phyloP scores from a whole-genome alignment of 768 basidiomycete species.

The Suillus fuscotomentosus region DNA sequence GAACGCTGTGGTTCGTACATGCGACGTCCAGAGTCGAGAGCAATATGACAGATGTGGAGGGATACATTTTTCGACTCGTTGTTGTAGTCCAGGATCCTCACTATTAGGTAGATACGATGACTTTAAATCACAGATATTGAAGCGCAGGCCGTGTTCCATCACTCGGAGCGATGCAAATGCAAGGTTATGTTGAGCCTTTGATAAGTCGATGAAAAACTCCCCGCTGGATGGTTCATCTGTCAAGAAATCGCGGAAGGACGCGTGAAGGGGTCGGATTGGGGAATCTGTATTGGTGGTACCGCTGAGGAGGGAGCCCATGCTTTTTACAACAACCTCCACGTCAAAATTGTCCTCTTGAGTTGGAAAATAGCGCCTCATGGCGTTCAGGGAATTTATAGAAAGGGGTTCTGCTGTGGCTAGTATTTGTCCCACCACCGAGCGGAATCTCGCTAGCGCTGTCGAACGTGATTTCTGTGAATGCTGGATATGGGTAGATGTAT shows the following conservation, averaged over 20 bases:
- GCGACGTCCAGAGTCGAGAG: constrained; percentile 12
- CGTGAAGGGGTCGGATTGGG: constrained; percentile 21
- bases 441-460: background rate
- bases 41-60: constrained; percentile 7
- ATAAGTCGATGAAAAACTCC: constrained; percentile 13
- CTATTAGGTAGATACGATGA: constrained; percentile 29
- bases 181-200: constrained; percentile 16
- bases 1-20: background rate
- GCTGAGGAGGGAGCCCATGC: constrained; percentile 9
- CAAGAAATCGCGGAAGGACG: constrained; percentile 29
- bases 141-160: constrained; percentile 30
- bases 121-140: constrained; percentile 35
- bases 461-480: background rate
- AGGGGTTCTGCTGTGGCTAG: constrained; percentile 2
- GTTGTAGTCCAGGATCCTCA: constrained; percentile 12
- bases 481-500: background rate
- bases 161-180: constrained; percentile 20
- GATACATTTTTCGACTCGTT: constrained; percentile 2
- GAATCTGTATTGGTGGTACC: background rate
- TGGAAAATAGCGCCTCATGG: background rate
- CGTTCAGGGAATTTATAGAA: background rate
- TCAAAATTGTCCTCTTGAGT: background rate
- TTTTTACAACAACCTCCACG: background rate
- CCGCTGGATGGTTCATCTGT: constrained; percentile 9
- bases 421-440: constrained; percentile 2